Base-by-base conservation (phyloP, 208 protist species). In the Sergeia podlipaevii region DNA sequence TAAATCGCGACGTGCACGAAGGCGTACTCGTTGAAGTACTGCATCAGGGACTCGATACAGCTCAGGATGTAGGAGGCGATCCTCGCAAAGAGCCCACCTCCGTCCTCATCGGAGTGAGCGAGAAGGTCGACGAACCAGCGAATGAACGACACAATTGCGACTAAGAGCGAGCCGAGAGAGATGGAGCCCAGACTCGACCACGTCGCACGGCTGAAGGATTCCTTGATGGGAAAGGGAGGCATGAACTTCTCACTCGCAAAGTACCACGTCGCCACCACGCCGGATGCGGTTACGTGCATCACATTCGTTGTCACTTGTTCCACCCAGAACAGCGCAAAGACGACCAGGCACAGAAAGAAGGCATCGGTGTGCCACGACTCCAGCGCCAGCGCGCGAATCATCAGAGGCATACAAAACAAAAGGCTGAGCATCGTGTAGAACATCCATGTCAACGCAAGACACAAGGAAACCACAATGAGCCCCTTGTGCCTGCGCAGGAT, bases 1-100 rank as follows among this genome's bases (percentile, higher is more conserved):
- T 95, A 95, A 41, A 96, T 72, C 24, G 84, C 91, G 20, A 93
- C 74, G 55, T 97, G 85, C 17, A 94, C 77, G 57, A 90, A 95
- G 37, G 88, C 87, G 61, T 96, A 97, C 23, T 71, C 38, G 70
- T 96, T 97, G 64, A 95, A 96, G 66, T 87, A 93, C 34, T 71
- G 55, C 50, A 89, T 32, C 5, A 94, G 43, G 13, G 54, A 44
- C 52, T 91, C 80, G 28, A 96, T 32, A 46, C 62, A 77, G 38
- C 49, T 32, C 0, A 90, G 61, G 15, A 94, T 27, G 61, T 64
- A 91, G 33, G 61, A 49, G 32, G 75, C 43, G 23, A 90, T 44
- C 33, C 67, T 87, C 32, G 47, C 41, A 18, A 93, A 23, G 41
- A 96, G 80, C 17, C 51, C 20, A 10, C 41, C 23, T 7, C 48